phyloP scores from a whole-genome alignment of 2,329 filamentous ascomycete species.

The Claviceps sp. region DNA sequence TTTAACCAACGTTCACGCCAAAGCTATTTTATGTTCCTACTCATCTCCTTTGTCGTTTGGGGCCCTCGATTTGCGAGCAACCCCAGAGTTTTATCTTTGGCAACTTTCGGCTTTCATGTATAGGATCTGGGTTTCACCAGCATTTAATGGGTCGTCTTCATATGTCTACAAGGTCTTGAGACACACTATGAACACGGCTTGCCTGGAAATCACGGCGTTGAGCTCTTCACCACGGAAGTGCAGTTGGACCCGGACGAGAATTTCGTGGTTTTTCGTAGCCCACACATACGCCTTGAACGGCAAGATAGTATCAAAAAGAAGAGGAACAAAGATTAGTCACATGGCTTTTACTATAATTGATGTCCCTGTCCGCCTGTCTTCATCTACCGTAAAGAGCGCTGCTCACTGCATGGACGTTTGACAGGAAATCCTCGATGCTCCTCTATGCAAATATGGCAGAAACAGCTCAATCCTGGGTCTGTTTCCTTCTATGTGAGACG shows the following conservation, averaged over 20 bases:
- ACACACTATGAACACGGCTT: background rate
- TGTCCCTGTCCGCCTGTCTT: background rate
- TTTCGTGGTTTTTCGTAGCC: background rate
- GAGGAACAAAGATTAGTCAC: background rate
- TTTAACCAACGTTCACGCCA: conserved; percentile 9
- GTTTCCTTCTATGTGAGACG: no score
- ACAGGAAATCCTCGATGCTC: background rate
- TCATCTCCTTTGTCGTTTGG: conserved; percentile 1
- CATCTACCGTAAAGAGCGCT: no score
- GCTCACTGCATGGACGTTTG: background rate
- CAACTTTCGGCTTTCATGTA: conserved; percentile 1
- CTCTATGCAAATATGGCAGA: background rate
- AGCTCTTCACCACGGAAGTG: background rate
- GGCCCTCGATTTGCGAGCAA: background rate
- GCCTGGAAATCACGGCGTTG: background rate
- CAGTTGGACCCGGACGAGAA: background rate
- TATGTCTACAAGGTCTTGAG: background rate
- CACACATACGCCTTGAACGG: background rate
- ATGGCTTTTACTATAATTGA: background rate
- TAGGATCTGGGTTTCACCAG: background rate
- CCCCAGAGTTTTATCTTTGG: background rate
- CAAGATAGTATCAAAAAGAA: background rate
- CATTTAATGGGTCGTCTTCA: background rate
- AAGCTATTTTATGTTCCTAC: conserved; percentile 11
- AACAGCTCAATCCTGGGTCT: no score